phyloP scores from a whole-genome alignment of 2,329 filamentous ascomycete species.

The Westerdykella ornata region DNA sequence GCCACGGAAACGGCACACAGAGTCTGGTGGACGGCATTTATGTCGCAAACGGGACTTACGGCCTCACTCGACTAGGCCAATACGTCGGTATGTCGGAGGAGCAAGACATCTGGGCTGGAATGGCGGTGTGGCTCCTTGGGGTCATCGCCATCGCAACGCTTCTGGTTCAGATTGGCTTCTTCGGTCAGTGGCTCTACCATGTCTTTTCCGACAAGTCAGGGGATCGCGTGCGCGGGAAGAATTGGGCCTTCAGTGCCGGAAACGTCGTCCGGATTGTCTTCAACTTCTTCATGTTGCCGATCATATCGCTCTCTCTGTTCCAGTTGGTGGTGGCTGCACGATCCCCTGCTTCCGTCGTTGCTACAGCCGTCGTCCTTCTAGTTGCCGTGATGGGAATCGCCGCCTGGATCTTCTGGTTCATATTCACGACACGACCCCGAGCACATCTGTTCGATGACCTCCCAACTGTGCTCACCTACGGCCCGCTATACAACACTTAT shows the following conservation, averaged over 20 bases:
- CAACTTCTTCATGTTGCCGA: slow-evolving; percentile 85
- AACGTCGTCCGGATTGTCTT: slow-evolving; percentile 70
- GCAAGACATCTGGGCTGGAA: slow-evolving; percentile 85
- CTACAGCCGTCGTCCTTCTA: slow-evolving; percentile 67
- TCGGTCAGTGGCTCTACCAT: slow-evolving; percentile 68
- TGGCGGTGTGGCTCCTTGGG: slow-evolving; percentile 83
- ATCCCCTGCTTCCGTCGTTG: slow-evolving; percentile 66
- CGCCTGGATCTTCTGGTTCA: slow-evolving; percentile 71
- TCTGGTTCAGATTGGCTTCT: slow-evolving; percentile 70
- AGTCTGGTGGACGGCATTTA: slow-evolving; percentile 83
- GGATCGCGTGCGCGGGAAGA: slow-evolving; percentile 85
- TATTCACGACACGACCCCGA: slow-evolving; percentile 72
- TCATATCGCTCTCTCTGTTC: slow-evolving; percentile 81
- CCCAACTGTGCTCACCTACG: slow-evolving; percentile 80
- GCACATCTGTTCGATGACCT: slow-evolving; percentile 90
- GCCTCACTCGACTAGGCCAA: slow-evolving; percentile 71
- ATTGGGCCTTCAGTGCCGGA: slow-evolving; percentile 66
- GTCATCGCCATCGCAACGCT: slow-evolving; percentile 63
- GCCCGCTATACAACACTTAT: slow-evolving; percentile 94
- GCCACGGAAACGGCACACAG: slow-evolving; percentile 56
- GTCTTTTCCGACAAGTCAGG: slow-evolving; percentile 64
- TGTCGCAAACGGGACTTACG: slow-evolving; percentile 67
- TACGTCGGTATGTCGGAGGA: slow-evolving; percentile 70
- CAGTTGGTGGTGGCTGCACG: slow-evolving; percentile 70
- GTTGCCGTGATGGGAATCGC: slow-evolving; percentile 66